Evolutionary conservation across 345 rosid genomes (phyloP).

Genomic region (Linum lewisii): DNA sequence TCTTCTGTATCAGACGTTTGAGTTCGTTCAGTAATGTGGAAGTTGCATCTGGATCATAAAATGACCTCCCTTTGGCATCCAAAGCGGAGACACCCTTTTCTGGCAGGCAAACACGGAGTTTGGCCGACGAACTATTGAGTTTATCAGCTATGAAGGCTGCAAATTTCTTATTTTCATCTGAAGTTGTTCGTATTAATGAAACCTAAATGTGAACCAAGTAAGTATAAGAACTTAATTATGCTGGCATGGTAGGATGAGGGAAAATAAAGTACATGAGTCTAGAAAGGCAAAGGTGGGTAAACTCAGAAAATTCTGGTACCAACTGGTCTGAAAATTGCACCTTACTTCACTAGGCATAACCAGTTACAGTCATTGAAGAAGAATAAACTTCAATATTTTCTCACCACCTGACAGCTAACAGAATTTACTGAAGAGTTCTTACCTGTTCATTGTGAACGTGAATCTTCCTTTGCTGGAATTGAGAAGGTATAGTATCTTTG

Average conservation of each 20-base stretch:
- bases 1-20: conserved; percentile 42
- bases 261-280: conserved; percentile 4
- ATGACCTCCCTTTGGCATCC: conserved; percentile 70
- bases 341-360: no score
- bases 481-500: conserved; percentile 60
- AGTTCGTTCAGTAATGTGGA: conserved; percentile 52
- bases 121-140: conserved; percentile 60
- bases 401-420: neutral
- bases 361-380: neutral
- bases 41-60: conserved; percentile 75
- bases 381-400: neutral
- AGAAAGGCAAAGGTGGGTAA: neutral
- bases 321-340: neutral
- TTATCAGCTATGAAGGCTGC: conserved; percentile 77
- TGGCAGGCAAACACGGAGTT: conserved; percentile 60
- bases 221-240: neutral
- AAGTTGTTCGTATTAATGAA: conserved; percentile 69
- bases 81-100: conserved; percentile 73
- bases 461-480: conserved; percentile 55
- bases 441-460: conserved; percentile 83
- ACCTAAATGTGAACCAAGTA: conserved; percentile 39
- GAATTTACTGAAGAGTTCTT: conserved; percentile 5
- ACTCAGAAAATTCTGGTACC: neutral
- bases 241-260: neutral
- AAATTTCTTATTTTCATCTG: conserved; percentile 62